Conservation (phyloP, 73 alveolate species). For the Diophrys appendiculata region DNA sequence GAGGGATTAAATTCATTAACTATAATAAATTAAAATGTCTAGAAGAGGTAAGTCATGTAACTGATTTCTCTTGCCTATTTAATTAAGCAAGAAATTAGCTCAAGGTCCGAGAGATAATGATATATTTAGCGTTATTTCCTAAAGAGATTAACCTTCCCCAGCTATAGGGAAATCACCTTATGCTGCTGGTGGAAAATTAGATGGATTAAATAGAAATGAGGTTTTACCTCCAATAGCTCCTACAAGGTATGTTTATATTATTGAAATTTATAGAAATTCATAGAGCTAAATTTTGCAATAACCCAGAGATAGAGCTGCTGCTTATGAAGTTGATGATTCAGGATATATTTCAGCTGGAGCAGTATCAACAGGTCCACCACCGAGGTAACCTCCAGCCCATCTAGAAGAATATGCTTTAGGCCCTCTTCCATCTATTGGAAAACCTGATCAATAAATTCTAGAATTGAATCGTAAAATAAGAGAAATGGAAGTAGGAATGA, state of each 20-base stretch:
- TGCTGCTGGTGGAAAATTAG: background rate
- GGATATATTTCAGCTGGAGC: background rate
- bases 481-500: constrained; percentile 53
- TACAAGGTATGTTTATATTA: background rate
- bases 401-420: background rate
- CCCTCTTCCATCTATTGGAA: constrained; percentile 23
- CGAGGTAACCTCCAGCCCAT: background rate
- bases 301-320: background rate
- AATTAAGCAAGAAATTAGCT: background rate
- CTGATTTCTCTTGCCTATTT: no score
- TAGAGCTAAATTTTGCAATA: background rate
- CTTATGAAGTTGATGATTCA: background rate
- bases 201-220: background rate
- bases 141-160: background rate
- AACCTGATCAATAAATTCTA: constrained; percentile 27
- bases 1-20: no score
- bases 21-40: background rate
- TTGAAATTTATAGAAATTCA: background rate
- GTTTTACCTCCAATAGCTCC: background rate
- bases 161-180: background rate
- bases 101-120: background rate
- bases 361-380: background rate
- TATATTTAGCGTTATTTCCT: background rate
- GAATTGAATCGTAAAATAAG: constrained; percentile 40
- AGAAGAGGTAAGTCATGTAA: constrained; percentile 2